phyloP scores from a whole-genome alignment of 163 green algal genomes.

The Volvox carteri region DNA sequence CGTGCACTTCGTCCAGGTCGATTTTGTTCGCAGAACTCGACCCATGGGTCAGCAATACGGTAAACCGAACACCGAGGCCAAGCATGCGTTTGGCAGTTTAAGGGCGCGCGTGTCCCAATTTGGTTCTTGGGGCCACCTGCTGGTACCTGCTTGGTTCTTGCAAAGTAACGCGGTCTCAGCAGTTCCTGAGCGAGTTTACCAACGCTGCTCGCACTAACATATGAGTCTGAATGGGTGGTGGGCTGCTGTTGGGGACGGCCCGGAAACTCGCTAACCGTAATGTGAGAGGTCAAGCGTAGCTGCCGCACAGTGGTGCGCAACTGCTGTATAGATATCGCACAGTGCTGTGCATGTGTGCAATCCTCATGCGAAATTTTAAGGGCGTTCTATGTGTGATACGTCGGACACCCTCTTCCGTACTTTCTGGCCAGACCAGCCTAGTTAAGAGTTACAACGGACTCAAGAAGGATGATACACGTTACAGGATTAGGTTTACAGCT shows the following conservation, averaged over 20 bases:
- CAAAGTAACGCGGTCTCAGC: not conserved
- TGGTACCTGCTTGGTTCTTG: not conserved
- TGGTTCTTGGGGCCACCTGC: not conserved
- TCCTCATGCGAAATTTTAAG: not conserved
- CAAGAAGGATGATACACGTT: not conserved
- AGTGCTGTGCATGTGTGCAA: not conserved
- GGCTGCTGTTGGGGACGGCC: not conserved
- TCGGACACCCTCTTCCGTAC: not conserved
- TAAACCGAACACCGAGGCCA: not conserved
- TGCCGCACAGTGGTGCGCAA: not conserved
- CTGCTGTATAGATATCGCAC: too few species aligned
- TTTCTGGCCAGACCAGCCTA: not conserved
- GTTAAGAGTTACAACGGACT: not conserved
- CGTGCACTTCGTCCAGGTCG: not conserved
- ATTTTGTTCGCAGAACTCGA: not conserved
- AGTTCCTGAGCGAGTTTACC: not conserved
- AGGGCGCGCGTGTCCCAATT: not conserved
- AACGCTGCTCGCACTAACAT: not conserved
- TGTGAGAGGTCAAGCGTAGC: not conserved
- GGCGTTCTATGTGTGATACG: not conserved
- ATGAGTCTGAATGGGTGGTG: not conserved
- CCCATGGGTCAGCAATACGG: not conserved
- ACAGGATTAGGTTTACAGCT: not conserved
- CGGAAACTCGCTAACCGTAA: not conserved
- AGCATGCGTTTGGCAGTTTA: not conserved